phyloP scores from a whole-genome alignment of 2,329 filamentous ascomycete species.

The Hypoxylon sp. region DNA sequence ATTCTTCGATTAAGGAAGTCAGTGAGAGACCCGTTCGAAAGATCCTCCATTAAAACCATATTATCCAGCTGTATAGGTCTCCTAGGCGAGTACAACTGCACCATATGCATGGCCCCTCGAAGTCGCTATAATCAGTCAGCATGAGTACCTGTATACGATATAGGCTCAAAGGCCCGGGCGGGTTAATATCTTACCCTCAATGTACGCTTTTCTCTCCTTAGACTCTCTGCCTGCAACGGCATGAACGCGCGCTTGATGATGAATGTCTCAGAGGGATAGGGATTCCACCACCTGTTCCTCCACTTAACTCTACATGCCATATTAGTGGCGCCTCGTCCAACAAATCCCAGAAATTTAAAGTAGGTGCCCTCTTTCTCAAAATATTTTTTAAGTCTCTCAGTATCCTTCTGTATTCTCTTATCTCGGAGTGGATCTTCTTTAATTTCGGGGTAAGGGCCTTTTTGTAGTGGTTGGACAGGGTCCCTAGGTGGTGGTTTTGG shows the following conservation, averaged over 20 bases:
- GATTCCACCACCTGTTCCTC: slow-evolving; percentile 4
- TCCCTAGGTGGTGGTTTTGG: no score
- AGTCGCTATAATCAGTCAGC: slow-evolving; percentile 1
- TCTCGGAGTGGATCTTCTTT: background rate
- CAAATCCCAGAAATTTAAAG: background rate
- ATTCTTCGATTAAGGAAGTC: background rate
- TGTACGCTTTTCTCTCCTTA: background rate
- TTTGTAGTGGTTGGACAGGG: no score
- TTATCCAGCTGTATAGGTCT: background rate
- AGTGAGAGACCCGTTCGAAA: background rate
- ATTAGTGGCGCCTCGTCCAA: slow-evolving; percentile 6
- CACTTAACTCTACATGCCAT: slow-evolving; percentile 5
- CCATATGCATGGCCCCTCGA: slow-evolving; percentile 2
- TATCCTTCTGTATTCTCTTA: background rate
- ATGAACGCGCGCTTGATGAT: slow-evolving; percentile 4
- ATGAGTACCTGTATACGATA: background rate
- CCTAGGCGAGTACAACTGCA: background rate
- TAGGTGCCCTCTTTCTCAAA: background rate
- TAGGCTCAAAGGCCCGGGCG: background rate
- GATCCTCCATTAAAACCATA: background rate
- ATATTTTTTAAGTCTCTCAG: background rate
- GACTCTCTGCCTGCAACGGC: no score
- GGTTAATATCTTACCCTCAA: slow-evolving; percentile 3
- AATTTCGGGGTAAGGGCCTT: no score
- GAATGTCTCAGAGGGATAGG: background rate